Base-by-base conservation (phyloP, 163 green algal genomes). In the Trebouxia gelatinosa region DNA sequence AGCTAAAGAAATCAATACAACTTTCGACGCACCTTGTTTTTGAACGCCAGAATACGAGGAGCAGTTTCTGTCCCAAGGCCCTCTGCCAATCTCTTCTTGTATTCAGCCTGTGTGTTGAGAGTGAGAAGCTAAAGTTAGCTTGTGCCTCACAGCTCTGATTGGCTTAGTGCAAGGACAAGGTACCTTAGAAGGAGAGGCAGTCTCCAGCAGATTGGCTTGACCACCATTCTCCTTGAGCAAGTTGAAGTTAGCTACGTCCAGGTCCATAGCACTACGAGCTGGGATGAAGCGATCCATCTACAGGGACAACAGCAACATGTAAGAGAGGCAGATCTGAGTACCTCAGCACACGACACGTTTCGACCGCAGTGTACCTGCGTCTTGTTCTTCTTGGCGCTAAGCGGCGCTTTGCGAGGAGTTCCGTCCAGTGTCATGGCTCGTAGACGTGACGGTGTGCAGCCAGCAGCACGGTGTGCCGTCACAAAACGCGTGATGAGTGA, bases 211-310 rank as follows among this genome's bases (percentile, higher is more conserved):
- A 29, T 48, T 77, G 21, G 35, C 62, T 19, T 67, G 77, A 37
- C 74, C 78, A 4, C 75, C 67, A 54, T 93, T 92, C 80, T 97
- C 92, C 80, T 94, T 93, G 59, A 84, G 82, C 2, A 98, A 85
- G 38, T 89, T 91, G 71, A 92, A 96, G 79, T 87, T 87, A 2
- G 93, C 89, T 2, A 92, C 79, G 71, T 98, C 93, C 0, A 97
- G 37, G 79, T 98, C 93, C 79, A 96, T 90, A 21, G 85, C 87
- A 35, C 85, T 90, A 2, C 95, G 85, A 54, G 84, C 91, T 7
- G 95, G 94, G 64, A 99, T 98, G 89, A 98, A 99, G 11, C 95
- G 86, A 82, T 99, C 95, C 28, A 96, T 74, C 91, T 97, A 89
- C 85, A n/a, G n/a, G n/a, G n/a, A n/a, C n/a, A n/a, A 76, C 11